Evolutionary conservation across 805 yeast genomes (phyloP), one percentile per base, ranked within the genome.

Genomic region (Kluyveromyces lactis): DNA sequence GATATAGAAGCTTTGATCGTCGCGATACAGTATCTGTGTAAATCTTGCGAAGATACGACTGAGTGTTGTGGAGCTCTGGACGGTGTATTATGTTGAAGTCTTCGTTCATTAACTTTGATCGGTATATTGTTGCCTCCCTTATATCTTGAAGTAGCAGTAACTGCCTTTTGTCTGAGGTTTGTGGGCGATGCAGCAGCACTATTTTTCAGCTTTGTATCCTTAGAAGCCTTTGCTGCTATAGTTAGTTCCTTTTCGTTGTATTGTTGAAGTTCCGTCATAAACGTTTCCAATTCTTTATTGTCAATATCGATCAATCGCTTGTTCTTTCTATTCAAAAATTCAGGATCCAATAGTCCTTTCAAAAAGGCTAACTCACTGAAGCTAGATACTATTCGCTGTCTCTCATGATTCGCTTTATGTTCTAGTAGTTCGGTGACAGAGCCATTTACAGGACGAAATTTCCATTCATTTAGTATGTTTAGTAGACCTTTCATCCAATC

Each of bases 1-100:
- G 52, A 58, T n/a, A 42, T 46, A 2, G 60, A 46, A 2, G 62
- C 58, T 23, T 43, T 46, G 3, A 59, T 39, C 1, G 56, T 55
- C 2, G 55, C 58, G 4, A 51, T 32, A 34, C 63, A 59, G 36
- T 55, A 55, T 16, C 54, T 51, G 30, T 17, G 29, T 8, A 34
- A 12, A 16, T 26, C 29, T 24, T 34, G 15, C 8, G 29, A 4
- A 10, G 29, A 24, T 4, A 26, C 18, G 18, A 5, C 12, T 16
- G 18, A 8, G 7, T 27, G n/a, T 27, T 12, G 16, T 12, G 30
- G 13, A 13, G 7, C 16, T 13, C 30, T 27, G 2, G 18, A 10
- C 3, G 21, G 26, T 32, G 12, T 12, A n/a, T 18, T 6, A 15
- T 19, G 12, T 13, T 32, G 35, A 7, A 12, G 6, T 3, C 11